Evolutionary conservation across 129 eudicot genomes (phyloP).

Genomic region (Scalesia atractyloides): DNA sequence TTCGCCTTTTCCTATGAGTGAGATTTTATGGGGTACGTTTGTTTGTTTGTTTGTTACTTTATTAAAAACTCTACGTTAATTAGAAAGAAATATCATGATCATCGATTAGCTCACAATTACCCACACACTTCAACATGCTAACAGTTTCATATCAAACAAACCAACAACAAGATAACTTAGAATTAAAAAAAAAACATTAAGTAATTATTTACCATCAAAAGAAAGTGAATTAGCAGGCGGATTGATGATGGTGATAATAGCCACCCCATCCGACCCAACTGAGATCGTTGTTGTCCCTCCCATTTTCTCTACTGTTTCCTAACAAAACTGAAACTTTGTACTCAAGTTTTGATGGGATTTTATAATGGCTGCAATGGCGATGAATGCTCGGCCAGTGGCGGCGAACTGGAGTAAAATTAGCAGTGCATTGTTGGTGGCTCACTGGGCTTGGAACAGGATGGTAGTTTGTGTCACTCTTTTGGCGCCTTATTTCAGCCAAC

Average conservation of each 20-base stretch:
- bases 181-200: neutral
- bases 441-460: too few relatives aligned
- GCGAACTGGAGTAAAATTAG: too few relatives aligned
- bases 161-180: slow-evolving; percentile 21
- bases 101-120: neutral
- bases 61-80: neutral
- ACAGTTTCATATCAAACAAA: slow-evolving; percentile 7
- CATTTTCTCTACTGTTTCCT: slow-evolving; percentile 4
- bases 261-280: slow-evolving; percentile 97
- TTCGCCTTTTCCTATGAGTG: neutral
- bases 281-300: slow-evolving; percentile 75
- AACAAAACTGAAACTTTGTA: neutral
- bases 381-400: too few relatives aligned
- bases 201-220: slow-evolving; percentile 60
- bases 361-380: neutral
- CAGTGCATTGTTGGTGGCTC: too few relatives aligned
- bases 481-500: too few relatives aligned
- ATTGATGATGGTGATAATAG: slow-evolving; percentile 79
- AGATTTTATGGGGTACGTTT: too few relatives aligned
- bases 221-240: slow-evolving; percentile 99
- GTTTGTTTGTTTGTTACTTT: neutral
- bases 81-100: neutral
- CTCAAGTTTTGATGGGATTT: slow-evolving; percentile 6
- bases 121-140: neutral
- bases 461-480: too few relatives aligned